A percentile compares a stretch with the other conserved stretches of the same genome.
Conservation (phyloP, 2,329 filamentous ascomycete species). For the Microsporum audouinii region DNA sequence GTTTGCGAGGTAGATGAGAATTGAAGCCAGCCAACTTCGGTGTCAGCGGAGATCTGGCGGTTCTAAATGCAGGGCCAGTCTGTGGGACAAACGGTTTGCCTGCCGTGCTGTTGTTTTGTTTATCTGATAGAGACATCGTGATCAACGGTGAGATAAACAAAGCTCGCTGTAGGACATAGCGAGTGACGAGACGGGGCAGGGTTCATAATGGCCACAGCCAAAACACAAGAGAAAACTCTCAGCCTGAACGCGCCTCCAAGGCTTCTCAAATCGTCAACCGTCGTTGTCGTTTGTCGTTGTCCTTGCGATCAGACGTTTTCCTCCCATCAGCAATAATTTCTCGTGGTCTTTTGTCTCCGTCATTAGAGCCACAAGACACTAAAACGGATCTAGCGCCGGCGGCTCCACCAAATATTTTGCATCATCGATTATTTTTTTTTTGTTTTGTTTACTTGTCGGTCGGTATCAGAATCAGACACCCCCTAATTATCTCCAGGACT, state of each 20-base stretch:
- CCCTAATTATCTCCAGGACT: not conserved
- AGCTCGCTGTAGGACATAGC: conserved; percentile 40
- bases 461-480: not conserved
- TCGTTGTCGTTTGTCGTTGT: not conserved
- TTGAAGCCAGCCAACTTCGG: conserved; percentile 43
- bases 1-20: conserved; percentile 24
- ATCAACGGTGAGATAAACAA: conserved; percentile 14
- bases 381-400: not conserved
- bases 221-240: not conserved
- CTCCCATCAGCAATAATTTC: not conserved
- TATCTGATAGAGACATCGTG: conserved; percentile 41
- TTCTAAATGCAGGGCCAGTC: conserved; percentile 45
- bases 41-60: conserved; percentile 45
- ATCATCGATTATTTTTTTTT: not conserved
- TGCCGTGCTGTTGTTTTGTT: conserved; percentile 41
- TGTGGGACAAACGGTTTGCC: conserved; percentile 55
- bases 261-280: not conserved
- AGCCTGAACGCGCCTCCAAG: not conserved
- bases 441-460: not conserved
- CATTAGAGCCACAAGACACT: not conserved
- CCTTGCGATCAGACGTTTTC: not conserved
- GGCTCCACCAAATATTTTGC: not conserved
- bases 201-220: conserved; percentile 29
- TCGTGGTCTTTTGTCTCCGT: not conserved
- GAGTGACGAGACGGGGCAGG: conserved; percentile 19